Percentiles rank a stretch among this genome's conserved stretches.
Conservation (phyloP, 768 basidiomycete species). For the Panaeolus cyanescens region DNA sequence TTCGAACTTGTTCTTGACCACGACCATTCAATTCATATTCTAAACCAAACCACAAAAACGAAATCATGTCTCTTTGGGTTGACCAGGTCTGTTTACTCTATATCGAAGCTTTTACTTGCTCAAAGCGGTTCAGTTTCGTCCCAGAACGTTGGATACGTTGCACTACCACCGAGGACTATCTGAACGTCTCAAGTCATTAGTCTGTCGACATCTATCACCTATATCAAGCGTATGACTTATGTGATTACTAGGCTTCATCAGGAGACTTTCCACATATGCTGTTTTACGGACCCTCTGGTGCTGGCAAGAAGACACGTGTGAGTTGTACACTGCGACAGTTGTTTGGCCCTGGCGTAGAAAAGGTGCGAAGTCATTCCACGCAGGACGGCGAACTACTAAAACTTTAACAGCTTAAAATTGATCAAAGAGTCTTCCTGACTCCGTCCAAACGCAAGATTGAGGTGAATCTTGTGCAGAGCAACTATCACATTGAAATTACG, state of each 20-base stretch:
- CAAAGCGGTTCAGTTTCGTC: slow-evolving; percentile 65
- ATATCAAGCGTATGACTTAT: background rate
- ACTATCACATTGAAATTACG: slow-evolving; percentile 97
- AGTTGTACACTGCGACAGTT: slow-evolving; percentile 85
- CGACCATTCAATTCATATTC: too few species aligned
- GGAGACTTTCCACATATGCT: slow-evolving; percentile 98
- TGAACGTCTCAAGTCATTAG: slow-evolving; percentile 76
- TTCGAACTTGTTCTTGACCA: background rate
- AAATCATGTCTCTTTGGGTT: slow-evolving; percentile 68
- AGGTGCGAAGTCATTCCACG: slow-evolving; percentile 49
- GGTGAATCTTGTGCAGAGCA: slow-evolving; percentile 96
- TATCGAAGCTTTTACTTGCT: background rate
- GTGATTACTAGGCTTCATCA: slow-evolving; percentile 62
- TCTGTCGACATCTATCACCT: slow-evolving; percentile 30
- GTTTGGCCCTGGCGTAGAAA: slow-evolving; percentile 92
- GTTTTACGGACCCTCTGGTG: slow-evolving; percentile 96
- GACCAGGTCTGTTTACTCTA: slow-evolving; percentile 47
- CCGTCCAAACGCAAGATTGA: slow-evolving; percentile 94
- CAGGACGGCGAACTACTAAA: background rate
- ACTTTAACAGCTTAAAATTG: slow-evolving; percentile 82
- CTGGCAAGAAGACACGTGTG: slow-evolving; percentile 97
- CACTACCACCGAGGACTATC: slow-evolving; percentile 88
- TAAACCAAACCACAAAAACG: too few species aligned
- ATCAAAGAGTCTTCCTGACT: slow-evolving; percentile 93
- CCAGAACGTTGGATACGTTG: slow-evolving; percentile 79